Evolutionary conservation across 345 rosid genomes (phyloP).

Genomic region (Brassica cretica): DNA sequence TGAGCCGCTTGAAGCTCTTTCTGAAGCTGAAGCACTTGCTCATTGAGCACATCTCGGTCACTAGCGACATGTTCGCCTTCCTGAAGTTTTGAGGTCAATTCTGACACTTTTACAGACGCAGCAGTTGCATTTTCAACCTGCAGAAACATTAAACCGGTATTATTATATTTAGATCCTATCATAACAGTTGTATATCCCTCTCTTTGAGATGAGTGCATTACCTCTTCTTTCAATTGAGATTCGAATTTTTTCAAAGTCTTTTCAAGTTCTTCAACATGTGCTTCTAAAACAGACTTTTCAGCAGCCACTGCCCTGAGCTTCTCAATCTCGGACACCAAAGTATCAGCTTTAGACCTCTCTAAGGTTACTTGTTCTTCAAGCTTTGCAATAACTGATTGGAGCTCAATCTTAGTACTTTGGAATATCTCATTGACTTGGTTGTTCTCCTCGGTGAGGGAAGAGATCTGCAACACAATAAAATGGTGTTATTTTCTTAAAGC

Average conservation of each 20-base stretch:
- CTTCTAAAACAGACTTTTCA: slow-evolving; percentile 59
- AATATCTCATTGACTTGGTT: slow-evolving; percentile 58
- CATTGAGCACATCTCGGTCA: slow-evolving; percentile 48
- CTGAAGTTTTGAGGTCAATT: slow-evolving; percentile 52
- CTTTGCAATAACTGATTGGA: slow-evolving; percentile 59
- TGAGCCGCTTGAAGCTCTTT: slow-evolving; percentile 55
- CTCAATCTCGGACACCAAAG: slow-evolving; percentile 54
- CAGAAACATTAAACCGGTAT: slow-evolving; percentile 6
- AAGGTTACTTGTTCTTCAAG: slow-evolving; percentile 62
- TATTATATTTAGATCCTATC: background rate
- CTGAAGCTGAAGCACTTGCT: slow-evolving; percentile 54
- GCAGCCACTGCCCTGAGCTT: slow-evolving; percentile 51
- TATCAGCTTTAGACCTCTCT: slow-evolving; percentile 50
- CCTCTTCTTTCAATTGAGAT: slow-evolving; percentile 60
- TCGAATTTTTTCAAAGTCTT: slow-evolving; percentile 50
- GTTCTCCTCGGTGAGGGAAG: slow-evolving; percentile 70
- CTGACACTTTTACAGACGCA: slow-evolving; percentile 40
- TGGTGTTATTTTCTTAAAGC: slow-evolving; percentile 13
- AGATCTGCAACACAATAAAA: slow-evolving; percentile 52
- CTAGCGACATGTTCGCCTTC: slow-evolving; percentile 43
- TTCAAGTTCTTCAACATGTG: slow-evolving; percentile 62
- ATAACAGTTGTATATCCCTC: background rate
- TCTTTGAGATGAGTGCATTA: slow-evolving; percentile 31
- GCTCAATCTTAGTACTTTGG: slow-evolving; percentile 70
- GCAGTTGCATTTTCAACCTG: slow-evolving; percentile 50